Evolutionary conservation across 177 flowering plant species (phyloP), one percentile per base, ranked within the genome.

Genomic region (Tripterygium wilfordii): DNA sequence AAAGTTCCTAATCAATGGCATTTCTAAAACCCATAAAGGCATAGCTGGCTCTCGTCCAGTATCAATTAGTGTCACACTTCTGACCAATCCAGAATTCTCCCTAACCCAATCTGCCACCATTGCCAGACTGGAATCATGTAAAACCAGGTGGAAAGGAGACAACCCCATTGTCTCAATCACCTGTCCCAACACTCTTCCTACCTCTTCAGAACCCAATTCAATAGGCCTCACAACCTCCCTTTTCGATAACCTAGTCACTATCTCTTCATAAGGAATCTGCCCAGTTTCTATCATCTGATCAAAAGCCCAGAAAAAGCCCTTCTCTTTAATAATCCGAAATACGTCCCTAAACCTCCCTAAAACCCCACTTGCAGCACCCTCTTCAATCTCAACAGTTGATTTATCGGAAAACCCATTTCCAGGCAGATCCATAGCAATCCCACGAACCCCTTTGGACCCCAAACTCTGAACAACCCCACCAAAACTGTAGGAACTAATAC

Each of bases 231-330:
- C 50, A 27, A 61, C 60, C 72, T 68, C 71, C 6, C 65, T 53
- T 35, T 33, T 63, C 36, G 59, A 23, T 51, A 57, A 66, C 57
- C 61, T 60, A 40, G 54, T 27, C 58, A 50, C 41, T 33, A 64
- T 63, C 48, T 79, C 84, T 35, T 85, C 82, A 43, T 77, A 81
- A 14, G 94, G 82, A 10, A 88, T 61, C 48, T 76, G 61, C 48
- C 98, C 98, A 17, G 79, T 76, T 49, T 84, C 95, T 54, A 91
- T 53, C 41, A 88, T 73, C 58, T 72, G 72, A 81, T 91, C 98
- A 62, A 91, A 88, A 0, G 90, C 96, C 92, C 88, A 91, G 64
- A 91, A 91, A 20, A 91, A n/a, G 22, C 98, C 98, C 66, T 91
- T 88, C 42, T 83, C 92, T 40, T 64, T 66, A 46, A 91, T 85